Evolutionary conservation across 2,329 filamentous ascomycete species (phyloP).

Genomic region (Sclerotinia nivalis): DNA sequence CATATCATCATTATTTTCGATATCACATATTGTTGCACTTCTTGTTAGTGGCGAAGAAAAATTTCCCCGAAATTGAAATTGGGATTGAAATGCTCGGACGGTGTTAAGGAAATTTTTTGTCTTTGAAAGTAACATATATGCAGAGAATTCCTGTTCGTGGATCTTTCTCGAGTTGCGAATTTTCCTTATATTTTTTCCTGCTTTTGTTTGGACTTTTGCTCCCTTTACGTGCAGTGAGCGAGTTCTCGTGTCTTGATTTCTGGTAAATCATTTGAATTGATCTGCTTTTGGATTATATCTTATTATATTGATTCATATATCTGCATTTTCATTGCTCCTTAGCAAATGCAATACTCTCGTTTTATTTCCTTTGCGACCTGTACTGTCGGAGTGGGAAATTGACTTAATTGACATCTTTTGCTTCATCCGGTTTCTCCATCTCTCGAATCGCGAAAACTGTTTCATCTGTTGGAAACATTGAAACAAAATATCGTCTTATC

Average conservation of each 20-base stretch:
- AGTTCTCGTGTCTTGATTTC: background rate
- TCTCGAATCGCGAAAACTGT: background rate
- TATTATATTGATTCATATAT: slow-evolving; percentile 4
- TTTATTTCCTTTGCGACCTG: background rate
- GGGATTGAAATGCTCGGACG: background rate
- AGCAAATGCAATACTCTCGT: background rate
- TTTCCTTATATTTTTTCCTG: background rate
- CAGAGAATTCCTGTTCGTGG: background rate
- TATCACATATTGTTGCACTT: background rate
- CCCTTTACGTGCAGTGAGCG: background rate
- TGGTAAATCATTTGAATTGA: slow-evolving; percentile 10
- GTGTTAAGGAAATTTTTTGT: background rate
- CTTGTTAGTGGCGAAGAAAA: background rate
- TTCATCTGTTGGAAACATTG: background rate
- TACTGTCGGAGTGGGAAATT: background rate
- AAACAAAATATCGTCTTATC: background rate
- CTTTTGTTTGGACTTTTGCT: background rate
- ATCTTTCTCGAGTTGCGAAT: background rate
- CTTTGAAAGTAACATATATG: background rate
- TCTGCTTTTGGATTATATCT: background rate
- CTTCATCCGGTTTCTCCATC: too few relatives aligned
- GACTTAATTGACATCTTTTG: background rate
- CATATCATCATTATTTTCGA: background rate
- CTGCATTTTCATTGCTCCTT: background rate
- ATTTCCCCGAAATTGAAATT: background rate